A percentile compares a stretch with the other conserved stretches of the same genome.
These are phyloP conservation scores for Aspergillus intermedius DNA, from an alignment of 2,329 filamentous ascomycete genomes.

Conservation along the genomic window DNA sequence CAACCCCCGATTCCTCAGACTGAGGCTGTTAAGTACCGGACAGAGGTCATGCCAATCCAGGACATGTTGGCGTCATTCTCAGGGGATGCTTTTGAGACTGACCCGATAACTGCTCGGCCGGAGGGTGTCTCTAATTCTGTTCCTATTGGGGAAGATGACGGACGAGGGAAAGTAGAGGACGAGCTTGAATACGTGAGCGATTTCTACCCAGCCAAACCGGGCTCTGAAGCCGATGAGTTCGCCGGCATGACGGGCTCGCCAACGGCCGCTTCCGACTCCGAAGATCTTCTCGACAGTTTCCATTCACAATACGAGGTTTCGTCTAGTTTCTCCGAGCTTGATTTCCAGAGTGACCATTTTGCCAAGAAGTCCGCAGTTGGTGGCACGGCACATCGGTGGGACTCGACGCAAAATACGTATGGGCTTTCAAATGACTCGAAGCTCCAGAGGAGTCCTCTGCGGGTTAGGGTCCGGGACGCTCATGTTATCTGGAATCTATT, in stretches of 20 bases:
- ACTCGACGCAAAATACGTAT: conserved; percentile 69
- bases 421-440: conserved; percentile 58
- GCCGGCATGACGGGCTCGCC: conserved; percentile 37
- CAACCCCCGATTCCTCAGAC: conserved; percentile 77
- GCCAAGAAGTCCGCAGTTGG: conserved; percentile 54
- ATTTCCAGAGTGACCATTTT: conserved; percentile 75
- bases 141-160: conserved; percentile 38
- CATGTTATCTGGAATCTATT: conserved; percentile 97
- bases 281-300: conserved; percentile 45
- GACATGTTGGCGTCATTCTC: conserved; percentile 88
- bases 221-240: conserved; percentile 36
- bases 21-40: conserved; percentile 78
- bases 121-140: conserved; percentile 27
- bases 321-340: conserved; percentile 56
- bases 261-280: conserved; percentile 28
- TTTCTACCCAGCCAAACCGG: conserved; percentile 44
- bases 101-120: conserved; percentile 15
- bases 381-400: conserved; percentile 70
- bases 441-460: conserved; percentile 62
- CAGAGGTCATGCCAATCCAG: conserved; percentile 75
- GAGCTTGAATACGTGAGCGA: conserved; percentile 50
- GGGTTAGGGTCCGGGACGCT: conserved; percentile 73
- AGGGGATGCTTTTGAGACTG: conserved; percentile 65
- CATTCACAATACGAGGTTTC: conserved; percentile 49
- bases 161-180: conserved; percentile 33